Conservation (phyloP, 768 basidiomycete species). For the Heimioporus sp. region DNA sequence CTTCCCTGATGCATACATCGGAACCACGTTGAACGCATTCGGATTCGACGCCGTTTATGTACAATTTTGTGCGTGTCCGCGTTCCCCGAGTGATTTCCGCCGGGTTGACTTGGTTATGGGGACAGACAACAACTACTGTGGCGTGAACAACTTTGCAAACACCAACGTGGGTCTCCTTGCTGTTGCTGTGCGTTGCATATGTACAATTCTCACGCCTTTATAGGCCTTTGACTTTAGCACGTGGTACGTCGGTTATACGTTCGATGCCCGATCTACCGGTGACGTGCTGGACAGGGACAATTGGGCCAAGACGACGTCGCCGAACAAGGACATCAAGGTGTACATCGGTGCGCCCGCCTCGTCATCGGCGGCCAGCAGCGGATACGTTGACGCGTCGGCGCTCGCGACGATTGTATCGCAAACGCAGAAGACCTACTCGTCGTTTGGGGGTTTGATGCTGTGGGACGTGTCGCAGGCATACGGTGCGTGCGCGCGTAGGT, state of each 20-base stretch:
- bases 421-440: conserved; percentile 36
- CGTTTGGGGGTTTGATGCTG: conserved; percentile 44
- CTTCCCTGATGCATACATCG: conserved; percentile 46
- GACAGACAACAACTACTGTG: conserved; percentile 48
- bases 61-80: conserved; percentile 39
- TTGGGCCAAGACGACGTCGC: conserved; percentile 43
- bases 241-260: conserved; percentile 28
- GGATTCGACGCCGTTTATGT: conserved; percentile 51
- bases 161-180: conserved; percentile 30
- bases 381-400: conserved; percentile 37
- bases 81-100: neutral
- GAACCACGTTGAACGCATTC: conserved; percentile 40
- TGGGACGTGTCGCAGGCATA: conserved; percentile 49
- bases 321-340: conserved; percentile 46
- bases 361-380: conserved; percentile 37
- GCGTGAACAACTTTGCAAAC: conserved; percentile 39
- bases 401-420: conserved; percentile 33
- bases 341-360: conserved; percentile 49
- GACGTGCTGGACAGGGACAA: conserved; percentile 34
- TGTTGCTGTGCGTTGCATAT: neutral
- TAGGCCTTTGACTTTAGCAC: conserved; percentile 47
- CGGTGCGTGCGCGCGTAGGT: too few species aligned
- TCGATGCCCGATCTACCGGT: too few species aligned
- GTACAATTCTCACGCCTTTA: neutral
- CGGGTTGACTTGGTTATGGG: neutral